phyloP scores from a whole-genome alignment of 495 filamentous ascomycete genomes.

The Jackrogersella multiformis region DNA sequence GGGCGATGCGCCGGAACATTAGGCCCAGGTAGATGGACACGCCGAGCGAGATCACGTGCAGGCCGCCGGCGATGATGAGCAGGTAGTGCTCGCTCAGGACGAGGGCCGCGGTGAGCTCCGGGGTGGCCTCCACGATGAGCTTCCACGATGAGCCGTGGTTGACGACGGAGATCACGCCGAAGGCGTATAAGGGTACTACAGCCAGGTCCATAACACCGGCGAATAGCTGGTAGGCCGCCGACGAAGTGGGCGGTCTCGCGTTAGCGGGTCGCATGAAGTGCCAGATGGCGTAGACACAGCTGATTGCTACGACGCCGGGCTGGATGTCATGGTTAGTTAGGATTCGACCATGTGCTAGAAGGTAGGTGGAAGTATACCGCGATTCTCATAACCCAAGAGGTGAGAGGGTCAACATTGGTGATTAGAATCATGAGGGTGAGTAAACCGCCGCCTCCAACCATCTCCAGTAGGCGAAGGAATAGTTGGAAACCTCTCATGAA shows the following conservation, averaged over 20 bases:
- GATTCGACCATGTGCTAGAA: neutral
- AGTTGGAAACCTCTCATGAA: slow-evolving; percentile 72
- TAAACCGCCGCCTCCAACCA: slow-evolving; percentile 74
- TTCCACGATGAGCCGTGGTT: slow-evolving; percentile 67
- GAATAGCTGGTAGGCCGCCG: slow-evolving; percentile 86
- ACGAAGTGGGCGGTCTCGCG: slow-evolving; percentile 74
- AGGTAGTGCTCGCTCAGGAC: slow-evolving; percentile 70
- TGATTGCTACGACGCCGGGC: slow-evolving; percentile 76
- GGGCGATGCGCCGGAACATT: slow-evolving; percentile 80
- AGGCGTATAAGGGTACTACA: slow-evolving; percentile 80
- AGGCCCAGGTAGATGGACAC: slow-evolving; percentile 76
- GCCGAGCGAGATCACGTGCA: slow-evolving; percentile 74
- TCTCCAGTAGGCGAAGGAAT: slow-evolving; percentile 66
- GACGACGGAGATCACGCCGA: slow-evolving; percentile 67
- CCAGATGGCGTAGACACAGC: slow-evolving; percentile 78
- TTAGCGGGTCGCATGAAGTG: slow-evolving; percentile 75
- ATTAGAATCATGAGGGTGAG: slow-evolving; percentile 78
- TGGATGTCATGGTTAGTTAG: slow-evolving; percentile 23
- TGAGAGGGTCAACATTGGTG: slow-evolving; percentile 65
- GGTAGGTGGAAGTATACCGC: slow-evolving; percentile 63
- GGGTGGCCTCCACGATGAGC: slow-evolving; percentile 63
- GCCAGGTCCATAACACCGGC: slow-evolving; percentile 74
- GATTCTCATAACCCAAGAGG: slow-evolving; percentile 79
- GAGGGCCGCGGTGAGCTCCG: slow-evolving; percentile 61
- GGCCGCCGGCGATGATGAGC: slow-evolving; percentile 65